Percentiles rank a stretch among this genome's conserved stretches.
Conservation (phyloP, 176 grass and related monocot genomes). For the Luzula sylvatica region DNA sequence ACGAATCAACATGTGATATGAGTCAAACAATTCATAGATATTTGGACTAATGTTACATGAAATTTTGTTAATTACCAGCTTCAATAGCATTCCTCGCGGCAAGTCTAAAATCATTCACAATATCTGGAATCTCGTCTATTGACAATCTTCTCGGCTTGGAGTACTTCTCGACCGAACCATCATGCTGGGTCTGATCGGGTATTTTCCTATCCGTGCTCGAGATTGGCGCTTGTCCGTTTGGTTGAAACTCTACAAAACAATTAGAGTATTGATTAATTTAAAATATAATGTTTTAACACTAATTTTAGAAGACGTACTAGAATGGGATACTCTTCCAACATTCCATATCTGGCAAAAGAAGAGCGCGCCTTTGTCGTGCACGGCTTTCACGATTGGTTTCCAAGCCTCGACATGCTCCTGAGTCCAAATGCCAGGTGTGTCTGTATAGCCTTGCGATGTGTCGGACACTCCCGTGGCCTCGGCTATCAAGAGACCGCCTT, state of each 20-base stretch:
- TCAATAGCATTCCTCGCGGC: constrained; percentile 50
- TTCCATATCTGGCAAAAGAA: constrained; percentile 65
- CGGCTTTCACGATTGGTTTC: constrained; percentile 39
- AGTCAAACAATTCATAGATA: too few species aligned
- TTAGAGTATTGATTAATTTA: too few species aligned
- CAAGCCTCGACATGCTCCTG: constrained; percentile 33
- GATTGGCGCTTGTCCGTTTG: constrained; percentile 33
- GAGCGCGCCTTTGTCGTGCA: constrained; percentile 34
- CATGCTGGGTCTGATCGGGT: background rate
- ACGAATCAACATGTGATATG: too few species aligned
- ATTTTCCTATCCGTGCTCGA: constrained; percentile 46
- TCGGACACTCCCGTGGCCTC: constrained; percentile 47
- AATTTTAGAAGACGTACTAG: constrained; percentile 11
- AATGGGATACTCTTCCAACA: constrained; percentile 32
- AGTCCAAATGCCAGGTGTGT: constrained; percentile 42
- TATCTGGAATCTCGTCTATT: constrained; percentile 19
- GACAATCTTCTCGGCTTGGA: constrained; percentile 18
- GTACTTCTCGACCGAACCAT: constrained; percentile 15
- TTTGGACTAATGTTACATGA: too few species aligned
- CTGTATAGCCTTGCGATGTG: constrained; percentile 35
- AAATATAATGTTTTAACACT: too few species aligned
- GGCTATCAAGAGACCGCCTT: constrained; percentile 30
- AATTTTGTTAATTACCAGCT: constrained; percentile 28
- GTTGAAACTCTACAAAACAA: constrained; percentile 27
- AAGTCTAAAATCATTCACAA: constrained; percentile 44